Base-by-base conservation (phyloP, 208 protist species). In the Trypanosoma platydactyli region DNA sequence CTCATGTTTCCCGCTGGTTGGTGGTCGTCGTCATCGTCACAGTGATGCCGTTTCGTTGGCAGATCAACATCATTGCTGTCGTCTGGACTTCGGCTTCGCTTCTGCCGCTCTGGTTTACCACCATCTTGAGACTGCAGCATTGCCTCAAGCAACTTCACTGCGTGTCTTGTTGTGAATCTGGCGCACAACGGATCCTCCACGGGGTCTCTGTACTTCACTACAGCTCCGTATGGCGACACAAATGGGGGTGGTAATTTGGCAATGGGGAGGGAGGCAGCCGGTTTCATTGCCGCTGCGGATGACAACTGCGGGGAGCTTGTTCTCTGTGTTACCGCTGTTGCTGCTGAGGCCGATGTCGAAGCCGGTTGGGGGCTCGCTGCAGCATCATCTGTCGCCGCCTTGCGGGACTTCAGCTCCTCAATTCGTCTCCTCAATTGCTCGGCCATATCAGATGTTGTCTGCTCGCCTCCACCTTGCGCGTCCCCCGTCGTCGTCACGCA, bases 171-270 rank as follows among this genome's bases (percentile, higher is more conserved):
- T 0, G 76, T 87, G 50, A 92, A 84, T 1, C 53, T 24, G 38
- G 50, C 61, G 58, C 82, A 86, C 1, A 92, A 73, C 5, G 83
- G 78, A 53, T 89, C 86, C 9, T 25, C 44, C n/a, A 58, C 41
- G 11, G 25, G 29, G 61, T 92, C 81, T 20, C 86, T 68, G 70
- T 88, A 89, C 58, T 77, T 70, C 3, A 85, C 68, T 7, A 80
- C 73, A 5, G 80, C 80, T 0, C 27, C 64, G 18, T 73, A 61
- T 4, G 84, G 81, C 20, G 84, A 87, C 1, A 68, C 51, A 63
- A 91, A 91, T 9, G 73, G 54, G 15, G 84, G 84, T 13, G 81
- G 84, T 42, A 58, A 45, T 72, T 76, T 71, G 60, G 57, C 46
- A n/a, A 75, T 24, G 16, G 62, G 54, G 35, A 65, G 30, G 16